Evolutionary conservation across 148 eudicot species (phyloP).

Genomic region (Camellia japonica): DNA sequence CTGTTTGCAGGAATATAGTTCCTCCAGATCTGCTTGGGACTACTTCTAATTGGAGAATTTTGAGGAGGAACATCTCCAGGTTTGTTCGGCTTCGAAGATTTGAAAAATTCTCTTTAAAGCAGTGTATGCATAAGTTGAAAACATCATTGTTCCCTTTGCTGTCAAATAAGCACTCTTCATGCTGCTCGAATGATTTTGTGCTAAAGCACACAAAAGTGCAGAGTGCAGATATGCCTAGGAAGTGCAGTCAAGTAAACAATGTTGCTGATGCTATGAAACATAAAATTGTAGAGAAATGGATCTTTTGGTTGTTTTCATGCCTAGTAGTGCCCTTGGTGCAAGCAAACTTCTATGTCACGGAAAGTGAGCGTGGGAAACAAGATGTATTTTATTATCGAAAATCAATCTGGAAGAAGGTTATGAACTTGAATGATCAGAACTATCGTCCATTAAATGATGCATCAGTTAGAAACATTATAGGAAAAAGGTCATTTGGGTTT

Average conservation of each 20-base stretch:
- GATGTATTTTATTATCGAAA: constrained; percentile 58
- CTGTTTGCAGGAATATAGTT: constrained; percentile 68
- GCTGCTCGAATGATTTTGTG: constrained; percentile 22
- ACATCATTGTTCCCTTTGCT: constrained; percentile 56
- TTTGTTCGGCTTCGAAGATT: constrained; percentile 59
- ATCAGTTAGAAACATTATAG: constrained; percentile 36
- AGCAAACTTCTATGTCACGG: constrained; percentile 85
- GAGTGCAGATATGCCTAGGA: constrained; percentile 3
- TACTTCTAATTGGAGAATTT: constrained; percentile 54
- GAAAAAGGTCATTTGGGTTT: constrained; percentile 73
- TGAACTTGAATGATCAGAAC: constrained; percentile 37
- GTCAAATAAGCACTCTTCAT: constrained; percentile 37
- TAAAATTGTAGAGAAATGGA: constrained; percentile 62
- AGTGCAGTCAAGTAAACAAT: constrained; percentile 6
- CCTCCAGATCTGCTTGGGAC: constrained; percentile 64
- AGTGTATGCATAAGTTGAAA: constrained; percentile 60
- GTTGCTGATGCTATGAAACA: constrained; percentile 27
- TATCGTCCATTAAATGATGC: constrained; percentile 37
- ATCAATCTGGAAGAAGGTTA: constrained; percentile 59
- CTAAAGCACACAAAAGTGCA: constrained; percentile 9
- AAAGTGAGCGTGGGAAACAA: constrained; percentile 77
- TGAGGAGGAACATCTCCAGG: constrained; percentile 63
- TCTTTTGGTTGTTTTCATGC: constrained; percentile 68
- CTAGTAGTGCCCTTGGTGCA: constrained; percentile 66
- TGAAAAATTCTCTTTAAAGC: constrained; percentile 66